phyloP scores from a whole-genome alignment of 2,329 filamentous ascomycete species.

The Endoconidiophora polonica region DNA sequence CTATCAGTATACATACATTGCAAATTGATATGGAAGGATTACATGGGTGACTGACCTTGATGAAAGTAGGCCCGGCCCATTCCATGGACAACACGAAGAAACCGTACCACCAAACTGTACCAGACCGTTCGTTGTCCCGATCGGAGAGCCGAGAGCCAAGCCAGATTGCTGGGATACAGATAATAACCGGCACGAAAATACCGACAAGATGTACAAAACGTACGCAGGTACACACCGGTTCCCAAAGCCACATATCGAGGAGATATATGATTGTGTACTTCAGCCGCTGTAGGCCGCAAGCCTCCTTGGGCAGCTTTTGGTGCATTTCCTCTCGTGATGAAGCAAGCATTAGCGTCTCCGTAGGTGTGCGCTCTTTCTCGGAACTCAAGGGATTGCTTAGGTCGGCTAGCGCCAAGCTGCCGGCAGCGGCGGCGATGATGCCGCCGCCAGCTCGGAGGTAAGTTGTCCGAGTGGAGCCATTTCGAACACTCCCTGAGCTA shows the following conservation, averaged over 20 bases:
- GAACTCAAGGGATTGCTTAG: neutral
- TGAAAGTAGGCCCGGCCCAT: slow-evolving; percentile 82
- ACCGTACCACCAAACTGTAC: slow-evolving; percentile 86
- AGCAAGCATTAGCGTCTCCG: slow-evolving; percentile 72
- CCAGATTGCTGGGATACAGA: slow-evolving; percentile 66
- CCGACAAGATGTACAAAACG: slow-evolving; percentile 74
- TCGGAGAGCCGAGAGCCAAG: slow-evolving; percentile 47
- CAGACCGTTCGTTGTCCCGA: slow-evolving; percentile 57
- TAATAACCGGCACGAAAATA: slow-evolving; percentile 83
- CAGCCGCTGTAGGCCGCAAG: slow-evolving; percentile 40
- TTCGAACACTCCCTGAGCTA: neutral
- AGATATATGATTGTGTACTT: slow-evolving; percentile 46
- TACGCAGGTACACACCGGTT: slow-evolving; percentile 72
- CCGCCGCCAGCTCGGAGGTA: slow-evolving; percentile 7
- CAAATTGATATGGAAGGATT: neutral
- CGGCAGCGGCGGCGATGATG: neutral
- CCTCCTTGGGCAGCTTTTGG: slow-evolving; percentile 47
- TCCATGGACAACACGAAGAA: slow-evolving; percentile 86
- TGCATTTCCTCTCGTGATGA: slow-evolving; percentile 61
- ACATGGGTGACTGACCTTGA: slow-evolving; percentile 49
- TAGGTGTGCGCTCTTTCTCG: slow-evolving; percentile 6
- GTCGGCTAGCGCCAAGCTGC: slow-evolving; percentile 1
- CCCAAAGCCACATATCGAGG: slow-evolving; percentile 57
- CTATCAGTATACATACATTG: neutral
- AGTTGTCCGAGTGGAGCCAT: neutral